Evolutionary conservation across 305 asterid species (phyloP).

Genomic region (Fraxinus platypoda): DNA sequence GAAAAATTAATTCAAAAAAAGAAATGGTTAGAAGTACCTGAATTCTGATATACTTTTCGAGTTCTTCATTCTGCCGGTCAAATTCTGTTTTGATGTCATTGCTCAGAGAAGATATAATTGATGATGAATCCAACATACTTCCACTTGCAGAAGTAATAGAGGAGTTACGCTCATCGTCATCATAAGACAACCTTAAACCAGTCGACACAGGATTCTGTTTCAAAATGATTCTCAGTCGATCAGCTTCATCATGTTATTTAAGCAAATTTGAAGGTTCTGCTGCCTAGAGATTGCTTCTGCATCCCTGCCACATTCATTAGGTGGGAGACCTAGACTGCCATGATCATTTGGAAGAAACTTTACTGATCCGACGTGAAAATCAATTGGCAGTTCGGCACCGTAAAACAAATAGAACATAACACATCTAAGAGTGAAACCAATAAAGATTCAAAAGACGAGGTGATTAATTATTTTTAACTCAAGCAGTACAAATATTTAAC

Average conservation of each 20-base stretch:
- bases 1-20: too few species aligned
- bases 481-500: neutral
- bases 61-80: slow-evolving; percentile 58
- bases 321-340: slow-evolving; percentile 35
- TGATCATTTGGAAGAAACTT: slow-evolving; percentile 57
- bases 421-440: neutral
- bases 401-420: slow-evolving; percentile 20
- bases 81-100: slow-evolving; percentile 58
- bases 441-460: neutral
- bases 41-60: slow-evolving; percentile 54
- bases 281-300: slow-evolving; percentile 48
- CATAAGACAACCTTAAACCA: slow-evolving; percentile 79
- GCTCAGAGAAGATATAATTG: slow-evolving; percentile 48
- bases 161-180: slow-evolving; percentile 77
- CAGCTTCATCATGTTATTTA: slow-evolving; percentile 54
- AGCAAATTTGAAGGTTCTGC: slow-evolving; percentile 51
- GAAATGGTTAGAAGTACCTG: too few species aligned
- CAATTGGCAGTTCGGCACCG: slow-evolving; percentile 64
- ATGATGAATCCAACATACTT: slow-evolving; percentile 45
- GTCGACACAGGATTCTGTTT: slow-evolving; percentile 73
- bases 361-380: slow-evolving; percentile 49
- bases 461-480: neutral
- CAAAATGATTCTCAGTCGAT: slow-evolving; percentile 38
- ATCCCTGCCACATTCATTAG: slow-evolving; percentile 42
- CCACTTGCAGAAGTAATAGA: slow-evolving; percentile 69